Conservation (phyloP, 2,329 filamentous ascomycete species). For the Penicillium sp. region DNA sequence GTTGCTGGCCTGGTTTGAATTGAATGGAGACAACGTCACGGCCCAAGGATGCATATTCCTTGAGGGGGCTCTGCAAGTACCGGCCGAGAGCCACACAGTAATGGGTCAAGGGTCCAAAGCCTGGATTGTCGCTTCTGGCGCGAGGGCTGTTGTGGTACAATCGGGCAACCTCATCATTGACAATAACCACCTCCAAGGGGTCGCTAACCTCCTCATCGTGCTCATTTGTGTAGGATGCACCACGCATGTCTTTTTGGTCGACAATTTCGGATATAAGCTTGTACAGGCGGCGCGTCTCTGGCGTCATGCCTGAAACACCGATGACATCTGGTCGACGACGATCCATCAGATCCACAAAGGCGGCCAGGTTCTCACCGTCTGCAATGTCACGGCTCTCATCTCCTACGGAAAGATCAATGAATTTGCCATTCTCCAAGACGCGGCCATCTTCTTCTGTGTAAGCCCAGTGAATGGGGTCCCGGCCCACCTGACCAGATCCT, state of each 20-base stretch:
- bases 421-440: conserved; percentile 84
- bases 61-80: conserved; percentile 93
- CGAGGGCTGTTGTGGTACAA: conserved; percentile 89
- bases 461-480: conserved; percentile 81
- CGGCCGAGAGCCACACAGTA: conserved; percentile 88
- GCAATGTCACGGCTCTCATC: conserved; percentile 65
- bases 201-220: conserved; percentile 72
- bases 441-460: conserved; percentile 92
- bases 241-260: conserved; percentile 70
- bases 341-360: conserved; percentile 75
- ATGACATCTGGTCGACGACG: conserved; percentile 85
- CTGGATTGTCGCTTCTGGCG: conserved; percentile 75
- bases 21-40: conserved; percentile 81
- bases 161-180: conserved; percentile 96
- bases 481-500: conserved; percentile 70
- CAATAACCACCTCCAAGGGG: conserved; percentile 79
- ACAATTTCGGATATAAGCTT: conserved; percentile 78
- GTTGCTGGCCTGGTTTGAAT: conserved; percentile 86
- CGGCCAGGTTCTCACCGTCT: conserved; percentile 63
- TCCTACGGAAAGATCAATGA: conserved; percentile 69
- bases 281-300: conserved; percentile 80
- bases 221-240: conserved; percentile 83
- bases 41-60: conserved; percentile 91
- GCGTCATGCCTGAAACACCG: conserved; percentile 81
- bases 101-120: conserved; percentile 71